Conservation (phyloP, 805 yeast species). For the Myxozyma melibiosi region DNA sequence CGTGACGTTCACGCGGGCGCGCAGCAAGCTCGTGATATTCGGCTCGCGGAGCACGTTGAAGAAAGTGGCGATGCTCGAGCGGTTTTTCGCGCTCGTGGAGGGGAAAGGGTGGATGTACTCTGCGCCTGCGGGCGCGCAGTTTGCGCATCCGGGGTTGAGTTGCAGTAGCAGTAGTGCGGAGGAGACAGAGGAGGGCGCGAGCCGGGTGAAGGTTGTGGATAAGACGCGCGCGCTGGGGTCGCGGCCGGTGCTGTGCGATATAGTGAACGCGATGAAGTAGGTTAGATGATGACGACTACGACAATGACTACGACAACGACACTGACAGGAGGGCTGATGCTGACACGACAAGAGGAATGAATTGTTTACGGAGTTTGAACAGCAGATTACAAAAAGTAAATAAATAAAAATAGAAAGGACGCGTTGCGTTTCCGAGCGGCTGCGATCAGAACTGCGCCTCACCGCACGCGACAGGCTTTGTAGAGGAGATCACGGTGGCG, state of each 20-base stretch:
- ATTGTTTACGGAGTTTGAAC: no score
- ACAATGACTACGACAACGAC: no score
- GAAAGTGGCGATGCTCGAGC: conserved; percentile 54
- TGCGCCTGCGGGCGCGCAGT: conserved; percentile 46
- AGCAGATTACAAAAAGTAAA: no score
- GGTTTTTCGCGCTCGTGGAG: conserved; percentile 61
- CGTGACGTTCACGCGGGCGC: conserved; percentile 92
- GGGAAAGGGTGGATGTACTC: conserved; percentile 64
- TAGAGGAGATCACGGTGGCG: no score
- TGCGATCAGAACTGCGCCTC: no score
- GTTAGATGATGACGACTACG: no score
- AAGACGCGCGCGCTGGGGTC: neutral
- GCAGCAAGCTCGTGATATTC: conserved; percentile 74
- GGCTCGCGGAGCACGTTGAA: conserved; percentile 73
- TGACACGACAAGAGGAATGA: no score
- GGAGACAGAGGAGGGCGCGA: neutral
- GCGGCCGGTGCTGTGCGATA: conserved; percentile 23
- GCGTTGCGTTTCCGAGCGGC: no score
- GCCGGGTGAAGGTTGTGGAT: neutral
- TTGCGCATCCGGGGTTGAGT: conserved; percentile 7
- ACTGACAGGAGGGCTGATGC: no score
- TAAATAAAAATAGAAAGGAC: no score
- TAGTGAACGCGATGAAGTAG: conserved; percentile 12
- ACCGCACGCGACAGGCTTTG: no score
- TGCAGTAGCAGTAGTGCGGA: neutral